Base-by-base conservation (phyloP, 192 early-diverging fungal species). In the Backusella australiensis region DNA sequence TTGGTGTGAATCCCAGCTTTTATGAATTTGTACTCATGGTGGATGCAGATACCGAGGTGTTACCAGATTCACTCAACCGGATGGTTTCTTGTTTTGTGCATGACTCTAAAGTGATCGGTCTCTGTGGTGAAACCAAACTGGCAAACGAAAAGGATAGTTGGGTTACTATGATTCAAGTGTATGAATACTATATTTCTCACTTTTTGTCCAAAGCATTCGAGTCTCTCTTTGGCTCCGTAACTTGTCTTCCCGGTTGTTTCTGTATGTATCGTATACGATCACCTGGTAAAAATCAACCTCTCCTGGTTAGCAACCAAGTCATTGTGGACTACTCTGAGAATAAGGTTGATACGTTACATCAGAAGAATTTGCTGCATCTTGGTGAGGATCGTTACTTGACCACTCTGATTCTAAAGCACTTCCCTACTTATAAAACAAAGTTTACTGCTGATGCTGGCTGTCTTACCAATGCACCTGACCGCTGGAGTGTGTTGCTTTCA, bases 151-250 rank as follows among this genome's bases (percentile, higher is more conserved):
- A 94, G 78, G 89, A 93, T 77, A 94, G 93, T 32, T 98, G 94
- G 94, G 91, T 95, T 53, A 96, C 97, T 4, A 97, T 97, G 96
- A 98, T 99, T 86, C 97, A 98, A 75, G 95, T 99, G 39, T 98
- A 98, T 80, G 97, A 99, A 86, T 98, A 98, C 85, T 98, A 94
- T 82, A 97, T 98, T 76, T 94, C 92, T 38, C 97, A 98, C 85
- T 94, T 96, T 75, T 85, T 98, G 81, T 91, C 96, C 49, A 98
- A 98, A 85, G 94, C 97, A 1, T 98, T 98, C 76, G 97, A 98
- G 84, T 97, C 96, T 8, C 86, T 98, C 23, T 98, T 98, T 77
- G 97, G 97, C 5, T 94, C 93, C 21, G 97, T 98, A 8, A 96
- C 97, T 29, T 99, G 98, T 88, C 83, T 99, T 73, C 97, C 97